Percentiles rank a stretch among this genome's conserved stretches.
These are phyloP conservation scores for Ceraceosorus guamensis DNA, from an alignment of 1,284 basidiomycete genomes.

Conservation along the genomic window DNA sequence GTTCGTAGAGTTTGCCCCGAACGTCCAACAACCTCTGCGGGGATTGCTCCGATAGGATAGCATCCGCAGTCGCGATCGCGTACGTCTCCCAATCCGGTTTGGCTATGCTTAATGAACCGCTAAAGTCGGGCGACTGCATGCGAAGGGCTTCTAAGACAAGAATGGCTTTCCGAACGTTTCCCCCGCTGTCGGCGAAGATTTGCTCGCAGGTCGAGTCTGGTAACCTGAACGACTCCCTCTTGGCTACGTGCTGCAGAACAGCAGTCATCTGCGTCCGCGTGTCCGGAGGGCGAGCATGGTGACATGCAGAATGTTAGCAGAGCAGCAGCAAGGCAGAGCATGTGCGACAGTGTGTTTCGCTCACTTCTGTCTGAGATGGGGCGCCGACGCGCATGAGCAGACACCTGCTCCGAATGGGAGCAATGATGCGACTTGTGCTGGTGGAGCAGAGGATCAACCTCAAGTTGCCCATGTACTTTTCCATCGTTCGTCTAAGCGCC, in stretches of 20 bases:
- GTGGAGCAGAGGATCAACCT: slow-evolving; percentile 96
- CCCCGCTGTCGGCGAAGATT: slow-evolving; percentile 73
- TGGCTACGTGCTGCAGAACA: slow-evolving; percentile 71
- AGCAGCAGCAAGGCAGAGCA: slow-evolving; percentile 52
- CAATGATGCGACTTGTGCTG: slow-evolving; percentile 91
- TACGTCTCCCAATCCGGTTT: slow-evolving; percentile 99
- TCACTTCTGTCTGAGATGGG: slow-evolving; percentile 62
- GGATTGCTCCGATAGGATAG: slow-evolving; percentile 87
- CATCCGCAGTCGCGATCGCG: slow-evolving; percentile 82
- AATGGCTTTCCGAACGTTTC: slow-evolving; percentile 90
- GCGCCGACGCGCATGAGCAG: slow-evolving; percentile 87
- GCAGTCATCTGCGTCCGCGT: slow-evolving; percentile 68
- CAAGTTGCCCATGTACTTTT: slow-evolving; percentile 95
- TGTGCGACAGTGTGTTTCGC: slow-evolving; percentile 1
- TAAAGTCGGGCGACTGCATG: slow-evolving; percentile 55
- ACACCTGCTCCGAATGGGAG: slow-evolving; percentile 91
- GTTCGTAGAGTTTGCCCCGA: slow-evolving; percentile 84
- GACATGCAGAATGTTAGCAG: background rate
- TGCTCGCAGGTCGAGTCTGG: slow-evolving; percentile 66
- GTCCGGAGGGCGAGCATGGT: background rate
- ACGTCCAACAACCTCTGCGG: slow-evolving; percentile 85
- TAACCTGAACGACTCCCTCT: slow-evolving; percentile 70
- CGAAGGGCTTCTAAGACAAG: slow-evolving; percentile 90
- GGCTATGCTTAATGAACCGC: slow-evolving; percentile 64
- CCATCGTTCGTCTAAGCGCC: slow-evolving; percentile 93